Conservation (phyloP, 208 protist genomes). For the Leptomonas pyrrhocoris region DNA sequence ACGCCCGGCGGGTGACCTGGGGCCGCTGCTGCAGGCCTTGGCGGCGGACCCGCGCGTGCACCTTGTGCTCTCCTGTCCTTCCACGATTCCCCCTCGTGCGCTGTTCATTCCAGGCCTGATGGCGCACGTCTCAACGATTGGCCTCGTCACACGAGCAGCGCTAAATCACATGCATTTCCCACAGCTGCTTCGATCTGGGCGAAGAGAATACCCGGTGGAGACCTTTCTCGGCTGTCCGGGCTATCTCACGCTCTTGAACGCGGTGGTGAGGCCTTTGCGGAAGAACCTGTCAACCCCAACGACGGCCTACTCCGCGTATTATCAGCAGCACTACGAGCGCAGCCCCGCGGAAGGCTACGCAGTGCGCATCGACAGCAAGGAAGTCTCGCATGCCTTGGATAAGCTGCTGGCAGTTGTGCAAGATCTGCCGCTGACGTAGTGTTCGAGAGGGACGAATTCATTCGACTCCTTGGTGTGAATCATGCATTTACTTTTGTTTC, state of each 20-base stretch:
- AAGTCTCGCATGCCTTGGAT: slow-evolving; percentile 7
- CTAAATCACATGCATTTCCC: slow-evolving; percentile 29
- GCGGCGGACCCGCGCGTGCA: slow-evolving; percentile 29
- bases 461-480: too few relatives aligned
- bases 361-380: slow-evolving; percentile 35
- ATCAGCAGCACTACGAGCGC: slow-evolving; percentile 30
- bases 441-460: too few relatives aligned
- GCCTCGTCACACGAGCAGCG: slow-evolving; percentile 17
- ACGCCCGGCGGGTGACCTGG: slow-evolving; percentile 53
- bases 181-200: slow-evolving; percentile 29
- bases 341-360: slow-evolving; percentile 14
- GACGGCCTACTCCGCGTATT: slow-evolving; percentile 31
- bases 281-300: slow-evolving; percentile 27
- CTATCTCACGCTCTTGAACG: slow-evolving; percentile 51
- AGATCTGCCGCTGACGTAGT: slow-evolving; percentile 11
- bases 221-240: slow-evolving; percentile 72
- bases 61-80: slow-evolving; percentile 43
- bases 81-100: slow-evolving; percentile 14
- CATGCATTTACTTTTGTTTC: too few relatives aligned
- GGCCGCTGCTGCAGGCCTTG: slow-evolving; percentile 45
- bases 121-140: slow-evolving; percentile 35
- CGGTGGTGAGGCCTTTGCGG: slow-evolving; percentile 29
- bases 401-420: slow-evolving; percentile 12
- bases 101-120: slow-evolving; percentile 34
- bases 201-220: slow-evolving; percentile 39